Percentiles rank a stretch among this genome's conserved stretches.
Evolutionary conservation across 2,329 filamentous ascomycete genomes (phyloP).

Genomic region (Aspergillus glaucus): DNA sequence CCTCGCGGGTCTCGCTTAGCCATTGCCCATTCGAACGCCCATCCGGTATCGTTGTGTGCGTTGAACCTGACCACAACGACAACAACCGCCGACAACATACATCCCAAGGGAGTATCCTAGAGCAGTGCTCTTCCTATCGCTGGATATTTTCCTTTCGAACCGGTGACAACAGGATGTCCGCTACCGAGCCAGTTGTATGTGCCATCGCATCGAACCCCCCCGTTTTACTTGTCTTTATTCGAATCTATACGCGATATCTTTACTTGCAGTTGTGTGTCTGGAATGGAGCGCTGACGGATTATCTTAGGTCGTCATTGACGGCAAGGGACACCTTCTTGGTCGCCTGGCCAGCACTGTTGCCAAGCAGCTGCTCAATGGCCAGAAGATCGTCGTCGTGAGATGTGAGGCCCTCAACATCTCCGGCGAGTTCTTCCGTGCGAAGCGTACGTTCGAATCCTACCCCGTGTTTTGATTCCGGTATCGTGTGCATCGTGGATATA

Average conservation of each 20-base stretch:
- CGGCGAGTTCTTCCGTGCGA: constrained; percentile 99
- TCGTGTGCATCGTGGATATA: constrained; percentile 7
- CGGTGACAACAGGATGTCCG: constrained; percentile 55
- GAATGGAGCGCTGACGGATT: constrained; percentile 24
- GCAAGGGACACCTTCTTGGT: constrained; percentile 99
- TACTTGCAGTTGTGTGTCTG: no score
- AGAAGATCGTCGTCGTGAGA: constrained; percentile 99
- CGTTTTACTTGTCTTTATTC: neutral
- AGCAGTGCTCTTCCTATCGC: constrained; percentile 35
- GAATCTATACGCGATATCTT: no score
- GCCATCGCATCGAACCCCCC: constrained; percentile 7
- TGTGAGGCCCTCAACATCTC: constrained; percentile 99
- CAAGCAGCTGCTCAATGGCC: constrained; percentile 97
- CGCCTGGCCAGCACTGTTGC: constrained; percentile 96
- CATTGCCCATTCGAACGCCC: constrained; percentile 21
- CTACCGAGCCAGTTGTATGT: constrained; percentile 62
- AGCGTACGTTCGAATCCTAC: constrained; percentile 69
- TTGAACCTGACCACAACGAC: constrained; percentile 40
- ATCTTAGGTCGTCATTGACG: constrained; percentile 90
- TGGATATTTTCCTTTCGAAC: constrained; percentile 36
- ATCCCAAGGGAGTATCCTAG: constrained; percentile 36
- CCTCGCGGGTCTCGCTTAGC: constrained; percentile 33
- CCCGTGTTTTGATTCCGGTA: constrained; percentile 14
- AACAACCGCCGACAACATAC: constrained; percentile 43
- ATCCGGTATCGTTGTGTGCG: constrained; percentile 39